Percentiles rank a stretch among this genome's conserved stretches.
phyloP scores from a whole-genome alignment of 2,329 filamentous ascomycete species.

The Pseudofabraea citricarpa region DNA sequence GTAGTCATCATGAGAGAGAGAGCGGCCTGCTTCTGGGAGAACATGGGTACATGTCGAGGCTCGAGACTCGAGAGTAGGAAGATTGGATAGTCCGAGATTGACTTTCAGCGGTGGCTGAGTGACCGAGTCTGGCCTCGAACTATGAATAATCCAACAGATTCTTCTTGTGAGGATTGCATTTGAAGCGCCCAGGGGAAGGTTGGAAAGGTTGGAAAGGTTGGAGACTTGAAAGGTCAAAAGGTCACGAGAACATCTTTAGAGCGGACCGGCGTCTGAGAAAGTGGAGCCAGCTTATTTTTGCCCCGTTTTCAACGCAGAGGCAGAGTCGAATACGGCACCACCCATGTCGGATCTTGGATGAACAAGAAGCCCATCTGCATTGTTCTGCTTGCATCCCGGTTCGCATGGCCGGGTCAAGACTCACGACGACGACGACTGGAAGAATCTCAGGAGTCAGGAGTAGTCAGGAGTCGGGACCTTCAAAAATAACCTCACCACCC shows the following conservation, averaged over 20 bases:
- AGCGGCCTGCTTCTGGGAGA: no score
- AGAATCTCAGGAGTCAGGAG: background rate
- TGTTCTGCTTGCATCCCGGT: no score
- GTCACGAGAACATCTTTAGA: background rate
- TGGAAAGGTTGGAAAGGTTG: no score
- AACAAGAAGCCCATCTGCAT: no score
- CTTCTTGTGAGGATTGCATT: background rate
- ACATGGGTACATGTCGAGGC: no score
- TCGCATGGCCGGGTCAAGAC: background rate
- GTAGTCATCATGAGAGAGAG: no score
- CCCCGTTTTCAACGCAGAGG: no score
- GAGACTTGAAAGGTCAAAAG: no score
- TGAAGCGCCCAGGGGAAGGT: background rate
- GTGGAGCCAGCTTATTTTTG: background rate
- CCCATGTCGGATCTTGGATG: no score
- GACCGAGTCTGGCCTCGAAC: background rate
- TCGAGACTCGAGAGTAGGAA: no score
- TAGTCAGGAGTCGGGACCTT: background rate
- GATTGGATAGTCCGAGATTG: background rate
- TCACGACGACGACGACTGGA: background rate
- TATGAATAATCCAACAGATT: background rate
- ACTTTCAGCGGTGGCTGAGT: background rate
- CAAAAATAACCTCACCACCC: background rate
- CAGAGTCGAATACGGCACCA: no score
- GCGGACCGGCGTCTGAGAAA: background rate